Evolutionary conservation across 257 asterid genomes (phyloP).

Genomic region (Nicotiana knightiana): DNA sequence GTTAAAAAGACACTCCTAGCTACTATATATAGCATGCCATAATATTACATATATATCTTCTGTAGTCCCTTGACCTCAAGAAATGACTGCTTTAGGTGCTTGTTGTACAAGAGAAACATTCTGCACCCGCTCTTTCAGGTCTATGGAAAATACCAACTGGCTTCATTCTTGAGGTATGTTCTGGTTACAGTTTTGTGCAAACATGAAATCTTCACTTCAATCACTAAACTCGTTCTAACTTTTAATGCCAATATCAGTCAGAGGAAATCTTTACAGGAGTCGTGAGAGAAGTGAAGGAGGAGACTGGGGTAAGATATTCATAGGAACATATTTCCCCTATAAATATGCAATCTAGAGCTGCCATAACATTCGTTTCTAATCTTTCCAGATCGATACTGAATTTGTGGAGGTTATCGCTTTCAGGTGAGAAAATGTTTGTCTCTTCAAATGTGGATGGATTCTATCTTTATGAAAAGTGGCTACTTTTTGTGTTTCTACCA

Average conservation of each 20-base stretch:
- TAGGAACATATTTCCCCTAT: not conserved
- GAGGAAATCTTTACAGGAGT: no score
- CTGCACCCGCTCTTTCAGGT: slow-evolving; percentile 38
- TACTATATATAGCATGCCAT: not conserved
- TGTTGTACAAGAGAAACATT: slow-evolving; percentile 71
- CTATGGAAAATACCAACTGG: slow-evolving; percentile 93
- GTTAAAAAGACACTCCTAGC: not conserved
- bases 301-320: no score
- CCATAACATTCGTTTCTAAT: not conserved
- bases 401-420: slow-evolving; percentile 83
- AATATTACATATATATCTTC: not conserved
- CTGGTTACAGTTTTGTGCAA: no score
- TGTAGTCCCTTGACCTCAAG: not conserved
- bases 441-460: not conserved
- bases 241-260: no score
- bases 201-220: no score
- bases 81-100: slow-evolving; percentile 37
- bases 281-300: no score
- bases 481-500: not conserved
- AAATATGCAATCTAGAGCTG: not conserved
- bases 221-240: no score
- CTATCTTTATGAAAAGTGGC: not conserved
- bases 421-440: slow-evolving; percentile 38
- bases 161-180: slow-evolving; percentile 54
- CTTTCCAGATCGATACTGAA: slow-evolving; percentile 66